Conservation (phyloP, 192 early-diverging fungal genomes). For the Coemansia sp. region DNA sequence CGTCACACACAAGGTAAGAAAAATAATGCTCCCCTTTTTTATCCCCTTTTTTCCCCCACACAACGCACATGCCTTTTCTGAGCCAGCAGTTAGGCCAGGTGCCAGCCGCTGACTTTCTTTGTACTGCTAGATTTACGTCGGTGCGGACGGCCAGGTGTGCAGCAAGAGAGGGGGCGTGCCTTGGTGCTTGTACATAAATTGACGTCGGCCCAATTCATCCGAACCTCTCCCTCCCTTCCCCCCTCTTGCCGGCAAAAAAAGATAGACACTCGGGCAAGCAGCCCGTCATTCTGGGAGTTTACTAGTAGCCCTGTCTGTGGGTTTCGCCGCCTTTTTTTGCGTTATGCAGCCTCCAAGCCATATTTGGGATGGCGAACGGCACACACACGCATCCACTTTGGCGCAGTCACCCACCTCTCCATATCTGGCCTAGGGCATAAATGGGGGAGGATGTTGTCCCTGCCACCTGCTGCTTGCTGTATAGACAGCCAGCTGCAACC, state of each 20-base stretch:
- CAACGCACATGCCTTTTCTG: background rate
- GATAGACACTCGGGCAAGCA: background rate
- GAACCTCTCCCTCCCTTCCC: background rate
- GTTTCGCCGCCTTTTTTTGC: background rate
- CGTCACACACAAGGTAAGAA: background rate
- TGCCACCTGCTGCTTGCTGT: conserved; percentile 5
- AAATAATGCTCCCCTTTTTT: background rate
- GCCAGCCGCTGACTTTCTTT: conserved; percentile 2
- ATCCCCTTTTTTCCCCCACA: background rate
- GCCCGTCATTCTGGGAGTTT: background rate
- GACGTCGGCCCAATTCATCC: conserved; percentile 8
- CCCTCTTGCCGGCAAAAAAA: conserved; percentile 3
- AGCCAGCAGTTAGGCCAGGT: conserved; percentile 4
- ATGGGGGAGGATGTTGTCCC: conserved; percentile 3
- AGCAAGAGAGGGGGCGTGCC: background rate
- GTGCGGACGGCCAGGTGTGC: background rate
- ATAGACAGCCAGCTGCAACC: conserved; percentile 9
- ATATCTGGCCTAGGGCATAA: conserved; percentile 9
- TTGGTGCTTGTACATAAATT: conserved; percentile 13
- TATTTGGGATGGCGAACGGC: conserved; percentile 25
- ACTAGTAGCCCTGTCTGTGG: background rate
- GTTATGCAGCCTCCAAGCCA: conserved; percentile 43
- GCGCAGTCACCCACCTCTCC: conserved; percentile 20
- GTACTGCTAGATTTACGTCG: background rate
- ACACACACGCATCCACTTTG: conserved; percentile 19